phyloP scores from a whole-genome alignment of 116 monocot genomes.

The Phalaenopsis hybrid region DNA sequence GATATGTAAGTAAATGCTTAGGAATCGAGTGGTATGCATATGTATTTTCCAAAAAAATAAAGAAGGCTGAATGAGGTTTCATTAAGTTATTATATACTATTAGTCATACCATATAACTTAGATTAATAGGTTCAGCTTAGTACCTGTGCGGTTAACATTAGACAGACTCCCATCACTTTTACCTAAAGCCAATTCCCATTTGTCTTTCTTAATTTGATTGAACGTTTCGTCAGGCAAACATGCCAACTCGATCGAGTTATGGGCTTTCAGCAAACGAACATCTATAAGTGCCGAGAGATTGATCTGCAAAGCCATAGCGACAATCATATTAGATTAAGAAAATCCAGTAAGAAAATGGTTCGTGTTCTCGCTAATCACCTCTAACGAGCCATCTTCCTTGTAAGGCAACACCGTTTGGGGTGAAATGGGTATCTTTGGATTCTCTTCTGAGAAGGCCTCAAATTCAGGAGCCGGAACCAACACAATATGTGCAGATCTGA shows the following conservation, averaged over 20 bases:
- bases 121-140: background rate
- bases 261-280: slow-evolving; percentile 7
- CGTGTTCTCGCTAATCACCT: background rate
- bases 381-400: slow-evolving; percentile 7
- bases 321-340: background rate
- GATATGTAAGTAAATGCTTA: no score
- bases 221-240: background rate
- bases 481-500: background rate
- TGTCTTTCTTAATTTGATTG: slow-evolving; percentile 1
- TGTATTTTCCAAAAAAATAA: no score
- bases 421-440: background rate
- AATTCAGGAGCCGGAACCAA: background rate
- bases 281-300: background rate
- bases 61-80: no score
- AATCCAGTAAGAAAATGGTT: background rate
- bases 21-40: no score
- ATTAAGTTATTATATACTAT: no score
- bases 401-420: background rate
- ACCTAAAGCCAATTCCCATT: background rate
- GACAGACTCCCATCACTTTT: background rate
- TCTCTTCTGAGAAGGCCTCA: slow-evolving; percentile 5
- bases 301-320: slow-evolving; percentile 2
- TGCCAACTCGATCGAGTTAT: background rate
- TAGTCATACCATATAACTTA: background rate
- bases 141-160: background rate